A percentile compares a stretch with the other conserved stretches of the same genome.
Evolutionary conservation across 805 yeast species (phyloP).

Genomic region (Vanderwaltozyma verrucispora): DNA sequence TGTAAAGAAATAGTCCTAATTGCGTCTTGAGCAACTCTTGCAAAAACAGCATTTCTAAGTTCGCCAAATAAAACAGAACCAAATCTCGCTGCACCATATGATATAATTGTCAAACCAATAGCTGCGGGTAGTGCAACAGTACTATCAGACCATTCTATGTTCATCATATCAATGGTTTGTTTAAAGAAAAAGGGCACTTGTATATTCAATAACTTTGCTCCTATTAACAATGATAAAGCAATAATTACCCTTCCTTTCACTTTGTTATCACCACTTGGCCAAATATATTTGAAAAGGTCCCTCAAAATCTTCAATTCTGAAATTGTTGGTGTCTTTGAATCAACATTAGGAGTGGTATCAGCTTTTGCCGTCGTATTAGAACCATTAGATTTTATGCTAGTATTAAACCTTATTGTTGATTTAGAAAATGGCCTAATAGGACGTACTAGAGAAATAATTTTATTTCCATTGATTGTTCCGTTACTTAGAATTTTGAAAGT

Average conservation of each 20-base stretch:
- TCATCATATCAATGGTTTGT: constrained; percentile 82
- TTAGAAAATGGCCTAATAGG: too few relatives aligned
- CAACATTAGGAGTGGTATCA: neutral
- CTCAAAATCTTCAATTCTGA: constrained; percentile 44
- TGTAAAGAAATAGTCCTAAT: constrained; percentile 81
- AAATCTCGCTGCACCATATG: constrained; percentile 89
- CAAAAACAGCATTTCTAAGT: constrained; percentile 88
- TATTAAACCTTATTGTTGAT: too few relatives aligned
- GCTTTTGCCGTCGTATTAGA: neutral
- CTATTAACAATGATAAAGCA: constrained; percentile 64
- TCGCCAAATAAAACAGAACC: constrained; percentile 95
- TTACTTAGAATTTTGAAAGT: neutral
- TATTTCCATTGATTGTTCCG: too few relatives aligned
- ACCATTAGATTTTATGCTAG: neutral
- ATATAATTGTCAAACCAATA: constrained; percentile 60
- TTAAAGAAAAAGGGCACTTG: constrained; percentile 95
- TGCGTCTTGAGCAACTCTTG: constrained; percentile 90
- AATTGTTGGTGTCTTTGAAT: constrained; percentile 20
- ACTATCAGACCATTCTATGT: constrained; percentile 67
- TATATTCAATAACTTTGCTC: constrained; percentile 78
- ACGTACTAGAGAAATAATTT: too few relatives aligned
- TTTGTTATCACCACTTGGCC: constrained; percentile 67
- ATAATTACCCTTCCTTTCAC: constrained; percentile 64
- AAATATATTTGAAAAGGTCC: constrained; percentile 57
- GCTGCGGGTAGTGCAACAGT: constrained; percentile 46